phyloP scores from a whole-genome alignment of 257 asterid species.

The Solanum ossicruentum region DNA sequence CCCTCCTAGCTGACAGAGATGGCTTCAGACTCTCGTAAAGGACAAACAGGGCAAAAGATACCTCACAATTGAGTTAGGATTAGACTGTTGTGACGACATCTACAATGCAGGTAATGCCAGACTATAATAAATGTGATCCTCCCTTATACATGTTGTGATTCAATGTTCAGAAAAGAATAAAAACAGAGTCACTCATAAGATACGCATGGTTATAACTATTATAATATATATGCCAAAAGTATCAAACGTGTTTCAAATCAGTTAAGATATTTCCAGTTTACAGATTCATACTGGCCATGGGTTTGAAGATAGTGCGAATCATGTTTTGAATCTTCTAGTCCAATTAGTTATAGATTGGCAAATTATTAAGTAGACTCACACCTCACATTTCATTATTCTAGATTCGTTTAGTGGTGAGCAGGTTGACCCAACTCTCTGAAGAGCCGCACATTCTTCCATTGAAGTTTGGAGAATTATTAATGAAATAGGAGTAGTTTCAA shows the following conservation, averaged over 20 bases:
- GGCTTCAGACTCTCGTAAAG: not conserved
- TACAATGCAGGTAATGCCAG: not conserved
- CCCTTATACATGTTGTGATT: not conserved
- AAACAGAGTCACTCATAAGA: not conserved
- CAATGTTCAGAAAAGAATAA: not conserved
- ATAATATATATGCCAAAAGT: not conserved
- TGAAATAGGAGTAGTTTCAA: not conserved
- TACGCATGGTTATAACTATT: not conserved
- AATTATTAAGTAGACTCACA: not conserved
- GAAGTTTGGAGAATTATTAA: not conserved
- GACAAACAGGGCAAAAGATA: not conserved
- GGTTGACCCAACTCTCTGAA: not conserved
- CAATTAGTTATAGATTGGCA: not conserved
- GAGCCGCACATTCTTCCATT: not conserved
- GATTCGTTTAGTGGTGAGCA: not conserved
- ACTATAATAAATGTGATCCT: not conserved
- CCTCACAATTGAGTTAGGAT: not conserved
- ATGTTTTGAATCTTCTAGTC: not conserved
- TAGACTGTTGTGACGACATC: not conserved
- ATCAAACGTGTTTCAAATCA: not conserved
- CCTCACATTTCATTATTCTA: not conserved
- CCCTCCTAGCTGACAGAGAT: not conserved
- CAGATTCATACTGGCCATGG: not conserved
- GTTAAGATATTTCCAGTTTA: not conserved
- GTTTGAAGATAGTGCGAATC: not conserved